Conservation (phyloP, 2,329 filamentous ascomycete species). For the Geoglossum cookeanum region DNA sequence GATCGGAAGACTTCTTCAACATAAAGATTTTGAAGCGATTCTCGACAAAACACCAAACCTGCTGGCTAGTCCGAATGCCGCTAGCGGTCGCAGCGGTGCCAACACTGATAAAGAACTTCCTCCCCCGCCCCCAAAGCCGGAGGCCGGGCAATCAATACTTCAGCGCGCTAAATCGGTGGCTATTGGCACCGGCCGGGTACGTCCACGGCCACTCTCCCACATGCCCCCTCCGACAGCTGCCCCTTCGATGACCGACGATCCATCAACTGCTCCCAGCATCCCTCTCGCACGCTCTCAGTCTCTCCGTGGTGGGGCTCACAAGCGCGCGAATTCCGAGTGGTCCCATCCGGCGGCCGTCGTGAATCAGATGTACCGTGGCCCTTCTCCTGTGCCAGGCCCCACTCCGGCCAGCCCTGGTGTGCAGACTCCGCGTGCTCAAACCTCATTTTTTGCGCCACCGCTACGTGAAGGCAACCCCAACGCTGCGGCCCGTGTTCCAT, state of each 20-base stretch:
- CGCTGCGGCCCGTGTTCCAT: slow-evolving; percentile 32
- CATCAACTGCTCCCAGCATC: slow-evolving; percentile 56
- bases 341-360: slow-evolving; percentile 49
- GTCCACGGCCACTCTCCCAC: slow-evolving; percentile 37
- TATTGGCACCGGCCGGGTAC: slow-evolving; percentile 25
- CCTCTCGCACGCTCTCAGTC: slow-evolving; percentile 42
- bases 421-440: slow-evolving; percentile 34
- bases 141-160: slow-evolving; percentile 31
- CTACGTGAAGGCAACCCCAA: slow-evolving; percentile 32
- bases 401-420: slow-evolving; percentile 20
- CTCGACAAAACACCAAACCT: slow-evolving; percentile 58
- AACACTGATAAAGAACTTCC: slow-evolving; percentile 73
- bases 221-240: slow-evolving; percentile 25
- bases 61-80: slow-evolving; percentile 25
- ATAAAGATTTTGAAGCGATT: slow-evolving; percentile 89
- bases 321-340: slow-evolving; percentile 26
- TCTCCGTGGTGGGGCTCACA: slow-evolving; percentile 25
- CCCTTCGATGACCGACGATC: slow-evolving; percentile 31
- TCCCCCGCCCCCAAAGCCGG: slow-evolving; percentile 43
- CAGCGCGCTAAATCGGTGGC: slow-evolving; percentile 41
- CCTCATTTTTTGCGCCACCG: slow-evolving; percentile 40
- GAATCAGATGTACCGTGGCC: slow-evolving; percentile 75
- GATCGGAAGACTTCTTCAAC: slow-evolving; percentile 81
- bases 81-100: slow-evolving; percentile 9
- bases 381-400: slow-evolving; percentile 21